These are phyloP conservation scores for Pyrus pyrifolia DNA, from an alignment of 306 rosid genomes.

Conservation along the genomic window DNA sequence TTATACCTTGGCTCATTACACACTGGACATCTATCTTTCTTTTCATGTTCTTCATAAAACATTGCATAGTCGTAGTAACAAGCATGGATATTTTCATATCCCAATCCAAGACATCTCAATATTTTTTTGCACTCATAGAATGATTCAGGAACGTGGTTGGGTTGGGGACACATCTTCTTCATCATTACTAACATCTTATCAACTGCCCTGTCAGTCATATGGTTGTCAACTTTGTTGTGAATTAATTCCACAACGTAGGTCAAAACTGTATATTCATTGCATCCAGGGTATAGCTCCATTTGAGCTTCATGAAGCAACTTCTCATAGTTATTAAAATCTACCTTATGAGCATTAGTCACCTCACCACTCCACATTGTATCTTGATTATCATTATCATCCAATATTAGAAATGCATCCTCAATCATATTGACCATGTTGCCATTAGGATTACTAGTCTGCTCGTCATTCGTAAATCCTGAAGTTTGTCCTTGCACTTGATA, in stretches of 20 bases:
- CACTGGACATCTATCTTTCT: not conserved
- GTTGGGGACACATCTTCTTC: not conserved
- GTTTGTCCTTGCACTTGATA: not conserved
- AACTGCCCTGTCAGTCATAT: not conserved
- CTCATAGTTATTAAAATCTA: not conserved
- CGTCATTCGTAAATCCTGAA: not conserved
- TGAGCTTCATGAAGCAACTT: not conserved
- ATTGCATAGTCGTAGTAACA: not conserved
- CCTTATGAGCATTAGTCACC: not conserved
- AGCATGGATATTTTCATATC: not conserved
- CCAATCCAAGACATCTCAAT: not conserved
- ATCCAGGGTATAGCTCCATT: not conserved
- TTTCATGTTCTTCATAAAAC: not conserved
- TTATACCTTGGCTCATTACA: not conserved
- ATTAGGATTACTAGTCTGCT: not conserved
- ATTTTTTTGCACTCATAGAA: not conserved
- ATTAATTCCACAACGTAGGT: not conserved
- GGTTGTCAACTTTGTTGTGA: not conserved
- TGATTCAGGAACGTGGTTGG: not conserved
- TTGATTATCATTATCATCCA: not conserved
- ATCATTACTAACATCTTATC: not conserved
- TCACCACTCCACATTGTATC: not conserved
- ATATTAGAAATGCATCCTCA: not conserved
- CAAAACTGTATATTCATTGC: not conserved
- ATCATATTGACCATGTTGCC: not conserved